Percentiles rank a stretch among this genome's conserved stretches.
These are phyloP conservation scores for Otatea glauca DNA, from an alignment of 176 grass and related monocot species.

Conservation along the genomic window DNA sequence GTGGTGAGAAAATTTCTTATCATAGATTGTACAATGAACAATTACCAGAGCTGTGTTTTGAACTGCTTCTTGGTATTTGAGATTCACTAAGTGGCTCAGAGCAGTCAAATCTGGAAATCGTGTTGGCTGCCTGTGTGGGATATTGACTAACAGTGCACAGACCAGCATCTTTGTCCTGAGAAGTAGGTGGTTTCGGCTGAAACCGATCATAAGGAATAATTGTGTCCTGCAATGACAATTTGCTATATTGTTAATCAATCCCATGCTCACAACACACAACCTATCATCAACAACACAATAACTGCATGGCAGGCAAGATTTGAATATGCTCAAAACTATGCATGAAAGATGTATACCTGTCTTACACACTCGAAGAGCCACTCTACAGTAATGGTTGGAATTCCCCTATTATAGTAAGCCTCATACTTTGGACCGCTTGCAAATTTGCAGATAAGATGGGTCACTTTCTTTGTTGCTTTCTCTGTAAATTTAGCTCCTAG, in stretches of 20 bases:
- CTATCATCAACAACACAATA: slow-evolving; percentile 15
- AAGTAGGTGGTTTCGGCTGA: slow-evolving; percentile 57
- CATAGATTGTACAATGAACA: slow-evolving; percentile 1
- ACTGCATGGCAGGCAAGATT: neutral
- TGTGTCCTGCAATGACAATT: slow-evolving; percentile 61
- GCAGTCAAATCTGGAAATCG: slow-evolving; percentile 45
- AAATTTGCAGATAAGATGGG: slow-evolving; percentile 88
- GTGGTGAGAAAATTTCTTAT: slow-evolving; percentile 25
- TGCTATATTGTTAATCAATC: slow-evolving; percentile 20
- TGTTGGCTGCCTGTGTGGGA: slow-evolving; percentile 62
- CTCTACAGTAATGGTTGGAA: slow-evolving; percentile 67
- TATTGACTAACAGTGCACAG: slow-evolving; percentile 67
- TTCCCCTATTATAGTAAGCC: slow-evolving; percentile 56
- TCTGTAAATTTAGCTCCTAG: slow-evolving; percentile 79
- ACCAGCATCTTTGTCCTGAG: slow-evolving; percentile 70
- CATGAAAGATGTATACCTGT: slow-evolving; percentile 55
- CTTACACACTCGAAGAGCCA: slow-evolving; percentile 89
- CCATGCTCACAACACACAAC: slow-evolving; percentile 15
- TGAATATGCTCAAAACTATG: slow-evolving; percentile 38
- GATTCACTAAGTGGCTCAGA: slow-evolving; percentile 45
- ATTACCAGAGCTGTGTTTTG: slow-evolving; percentile 62
- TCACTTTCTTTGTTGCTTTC: slow-evolving; percentile 63
- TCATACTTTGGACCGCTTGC: slow-evolving; percentile 75
- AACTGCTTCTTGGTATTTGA: slow-evolving; percentile 48
- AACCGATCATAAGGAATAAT: slow-evolving; percentile 70